These are phyloP conservation scores for Kuraishia ogatae DNA, from an alignment of 805 yeast species.

Conservation along the genomic window DNA sequence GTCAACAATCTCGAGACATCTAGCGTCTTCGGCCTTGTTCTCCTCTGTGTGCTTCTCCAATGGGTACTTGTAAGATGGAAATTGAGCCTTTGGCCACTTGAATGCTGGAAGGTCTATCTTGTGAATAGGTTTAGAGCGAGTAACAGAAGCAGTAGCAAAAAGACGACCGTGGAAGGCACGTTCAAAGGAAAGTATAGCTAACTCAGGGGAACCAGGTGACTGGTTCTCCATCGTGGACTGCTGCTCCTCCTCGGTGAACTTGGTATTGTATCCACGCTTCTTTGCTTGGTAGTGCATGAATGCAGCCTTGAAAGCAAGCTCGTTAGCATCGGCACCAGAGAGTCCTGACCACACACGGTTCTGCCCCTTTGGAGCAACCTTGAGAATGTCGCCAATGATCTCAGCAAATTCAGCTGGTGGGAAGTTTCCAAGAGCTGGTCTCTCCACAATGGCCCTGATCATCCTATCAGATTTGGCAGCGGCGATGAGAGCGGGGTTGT, in stretches of 20 bases:
- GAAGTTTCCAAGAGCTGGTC: constrained; percentile 63
- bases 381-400: constrained; percentile 40
- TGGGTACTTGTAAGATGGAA: constrained; percentile 81
- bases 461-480: constrained; percentile 52
- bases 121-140: constrained; percentile 49
- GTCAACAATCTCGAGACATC: constrained; percentile 38
- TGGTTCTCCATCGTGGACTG: constrained; percentile 39
- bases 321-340: constrained; percentile 65
- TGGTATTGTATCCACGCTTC: constrained; percentile 34
- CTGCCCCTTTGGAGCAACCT: constrained; percentile 60
- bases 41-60: constrained; percentile 53
- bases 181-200: constrained; percentile 44
- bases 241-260: constrained; percentile 37
- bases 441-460: constrained; percentile 55
- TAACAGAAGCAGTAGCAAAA: constrained; percentile 47
- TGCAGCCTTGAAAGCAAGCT: constrained; percentile 64
- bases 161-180: constrained; percentile 50
- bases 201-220: constrained; percentile 44
- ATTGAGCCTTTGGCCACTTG: constrained; percentile 51
- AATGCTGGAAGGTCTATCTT: constrained; percentile 54
- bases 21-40: constrained; percentile 37
- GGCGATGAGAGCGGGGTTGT: constrained; percentile 53
- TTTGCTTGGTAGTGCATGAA: constrained; percentile 54
- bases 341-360: constrained; percentile 55
- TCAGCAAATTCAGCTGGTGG: constrained; percentile 47